A percentile compares a stretch with the other conserved stretches of the same genome.
Conservation (phyloP, 345 rosid species). For the Crucihimalaya himalaica region DNA sequence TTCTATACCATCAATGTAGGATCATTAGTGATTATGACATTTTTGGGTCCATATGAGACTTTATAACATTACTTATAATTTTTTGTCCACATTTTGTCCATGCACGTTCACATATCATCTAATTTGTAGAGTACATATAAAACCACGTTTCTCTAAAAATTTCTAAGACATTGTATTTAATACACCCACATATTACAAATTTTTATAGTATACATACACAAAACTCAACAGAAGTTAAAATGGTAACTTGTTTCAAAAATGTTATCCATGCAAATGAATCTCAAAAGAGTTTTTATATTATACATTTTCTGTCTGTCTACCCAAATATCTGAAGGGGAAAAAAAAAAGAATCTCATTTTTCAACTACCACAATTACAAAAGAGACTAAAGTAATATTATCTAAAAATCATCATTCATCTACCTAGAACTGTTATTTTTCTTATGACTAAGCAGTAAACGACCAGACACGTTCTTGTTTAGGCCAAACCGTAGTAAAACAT, state of each 20-base stretch:
- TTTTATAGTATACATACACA: too few species aligned
- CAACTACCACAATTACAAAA: background rate
- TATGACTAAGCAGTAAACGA: conserved; percentile 29
- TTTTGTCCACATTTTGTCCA: background rate
- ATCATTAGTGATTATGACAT: background rate
- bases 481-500: conserved; percentile 54
- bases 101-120: background rate
- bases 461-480: conserved; percentile 18
- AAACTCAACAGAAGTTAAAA: too few species aligned
- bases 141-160: background rate
- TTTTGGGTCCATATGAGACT: background rate
- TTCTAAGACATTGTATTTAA: too few species aligned
- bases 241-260: background rate
- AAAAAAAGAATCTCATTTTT: background rate
- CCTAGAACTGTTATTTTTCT: conserved; percentile 29
- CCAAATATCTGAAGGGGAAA: background rate
- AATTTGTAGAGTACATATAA: too few species aligned
- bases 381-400: background rate
- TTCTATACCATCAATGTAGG: background rate
- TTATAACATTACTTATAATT: too few species aligned
- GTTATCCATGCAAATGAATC: background rate
- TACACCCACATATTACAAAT: too few species aligned
- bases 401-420: conserved; percentile 2
- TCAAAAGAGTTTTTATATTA: too few species aligned
- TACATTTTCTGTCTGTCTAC: background rate